Conservation (phyloP, 2,329 filamentous ascomycete species). For the Sordariomycetes sp. region DNA sequence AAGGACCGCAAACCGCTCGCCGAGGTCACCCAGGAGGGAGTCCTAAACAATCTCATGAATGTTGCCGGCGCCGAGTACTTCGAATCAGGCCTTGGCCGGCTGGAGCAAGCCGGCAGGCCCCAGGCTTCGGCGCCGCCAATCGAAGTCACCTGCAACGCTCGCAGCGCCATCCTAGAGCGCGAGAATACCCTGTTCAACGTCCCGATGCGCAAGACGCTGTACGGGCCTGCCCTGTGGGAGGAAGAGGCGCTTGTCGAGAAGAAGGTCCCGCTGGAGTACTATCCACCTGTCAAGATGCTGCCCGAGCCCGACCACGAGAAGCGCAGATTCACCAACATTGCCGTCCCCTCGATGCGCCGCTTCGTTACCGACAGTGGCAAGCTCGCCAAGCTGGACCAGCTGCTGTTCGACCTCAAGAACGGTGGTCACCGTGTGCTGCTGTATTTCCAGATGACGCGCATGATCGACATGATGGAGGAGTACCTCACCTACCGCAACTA, state of each 20-base stretch:
- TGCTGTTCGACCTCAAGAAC: slow-evolving; percentile 84
- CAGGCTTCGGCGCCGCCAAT: slow-evolving; percentile 78
- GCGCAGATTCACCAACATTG: slow-evolving; percentile 80
- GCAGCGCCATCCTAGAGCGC: slow-evolving; percentile 55
- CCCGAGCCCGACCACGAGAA: slow-evolving; percentile 74
- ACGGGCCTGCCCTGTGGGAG: slow-evolving; percentile 51
- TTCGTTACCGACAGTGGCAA: slow-evolving; percentile 98
- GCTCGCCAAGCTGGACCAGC: slow-evolving; percentile 78
- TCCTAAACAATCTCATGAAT: slow-evolving; percentile 69
- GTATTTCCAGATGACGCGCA: slow-evolving; percentile 99
- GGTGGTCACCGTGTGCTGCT: slow-evolving; percentile 87
- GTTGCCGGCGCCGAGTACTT: slow-evolving; percentile 59
- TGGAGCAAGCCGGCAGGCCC: slow-evolving; percentile 77
- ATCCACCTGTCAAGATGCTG: slow-evolving; percentile 57
- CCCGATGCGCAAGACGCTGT: slow-evolving; percentile 65
- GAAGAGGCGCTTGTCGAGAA: slow-evolving; percentile 68
- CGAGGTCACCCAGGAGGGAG: slow-evolving; percentile 62
- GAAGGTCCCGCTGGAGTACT: slow-evolving; percentile 56
- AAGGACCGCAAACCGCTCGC: slow-evolving; percentile 57
- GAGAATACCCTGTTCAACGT: slow-evolving; percentile 72
- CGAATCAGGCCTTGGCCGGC: slow-evolving; percentile 61
- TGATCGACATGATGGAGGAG: slow-evolving; percentile 99
- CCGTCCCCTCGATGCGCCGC: slow-evolving; percentile 90
- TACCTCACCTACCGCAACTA: slow-evolving; percentile 98
- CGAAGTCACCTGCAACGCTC: slow-evolving; percentile 66